Base-by-base conservation (phyloP, 2,329 filamentous ascomycete genomes). In the Pleoardoris graminearum region DNA sequence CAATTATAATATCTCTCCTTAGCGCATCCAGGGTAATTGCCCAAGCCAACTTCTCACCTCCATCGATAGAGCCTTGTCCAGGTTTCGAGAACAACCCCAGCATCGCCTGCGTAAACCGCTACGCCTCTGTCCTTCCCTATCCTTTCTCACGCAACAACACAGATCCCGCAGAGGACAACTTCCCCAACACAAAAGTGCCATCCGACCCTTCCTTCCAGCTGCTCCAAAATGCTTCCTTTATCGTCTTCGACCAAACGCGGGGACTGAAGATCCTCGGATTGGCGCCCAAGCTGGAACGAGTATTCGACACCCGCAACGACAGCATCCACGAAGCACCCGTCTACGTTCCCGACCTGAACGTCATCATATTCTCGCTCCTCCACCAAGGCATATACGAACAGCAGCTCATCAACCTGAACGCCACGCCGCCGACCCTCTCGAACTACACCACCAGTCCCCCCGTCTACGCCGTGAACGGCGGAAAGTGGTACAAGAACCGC, bases 361-460 rank as follows among this genome's bases (percentile, higher is more conserved):
- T 41, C 14, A 25, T 41, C 38, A 41, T 41, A 21, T 41, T 41
- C 38, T 41, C 38, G 5, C 22, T 41, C 10, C 38, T 22, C 11
- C 38, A 41, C 14, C 38, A 41, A 41, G 38, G 38, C 38, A 16
- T 27, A 41, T 41, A 41, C n/a, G 21, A 25, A 22, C 38, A 41
- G 14, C 38, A 27, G n/a, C 21, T 41, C 14, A 41, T 41, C 3
- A 41, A 41, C 19, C 23, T 41, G 16, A 41, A 41, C 38, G 27
- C 17, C 38, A 41, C 38, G 19, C 38, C 38, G 4, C 38, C 38
- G 2, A 41, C 38, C 7, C 5, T 41, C n/a, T 21, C 27, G 14
- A 41, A 41, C 38, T 41, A 41, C 14, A 41, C 38, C 38, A 41
- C 38, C 5, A 7, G 3, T 10, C 38, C 38, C 6, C 38, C 38